These are phyloP conservation scores for Yarrowia hollandica DNA, from an alignment of 805 yeast species.

Conservation along the genomic window DNA sequence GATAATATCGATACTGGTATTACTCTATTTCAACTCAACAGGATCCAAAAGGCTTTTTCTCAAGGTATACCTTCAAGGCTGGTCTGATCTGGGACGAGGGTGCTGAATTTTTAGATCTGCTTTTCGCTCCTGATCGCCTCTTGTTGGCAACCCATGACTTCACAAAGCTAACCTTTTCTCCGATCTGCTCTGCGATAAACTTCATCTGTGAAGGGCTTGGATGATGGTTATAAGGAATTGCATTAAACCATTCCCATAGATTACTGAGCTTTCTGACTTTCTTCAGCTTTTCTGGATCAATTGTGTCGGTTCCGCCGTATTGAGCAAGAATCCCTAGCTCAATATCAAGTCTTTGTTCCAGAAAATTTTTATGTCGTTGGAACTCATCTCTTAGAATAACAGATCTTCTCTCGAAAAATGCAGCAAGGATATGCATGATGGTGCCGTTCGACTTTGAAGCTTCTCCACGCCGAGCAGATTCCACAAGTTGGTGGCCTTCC, in stretches of 20 bases:
- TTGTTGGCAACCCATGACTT: not conserved
- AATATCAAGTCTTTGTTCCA: not conserved
- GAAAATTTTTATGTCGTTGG: not conserved
- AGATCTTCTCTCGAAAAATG: not conserved
- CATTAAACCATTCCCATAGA: slow-evolving; percentile 8
- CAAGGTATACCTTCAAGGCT: not conserved
- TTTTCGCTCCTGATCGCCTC: not conserved
- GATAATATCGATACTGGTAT: too few relatives aligned
- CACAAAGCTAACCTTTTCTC: not conserved
- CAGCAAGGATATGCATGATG: not conserved
- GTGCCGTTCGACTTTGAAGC: not conserved
- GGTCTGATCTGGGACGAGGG: not conserved
- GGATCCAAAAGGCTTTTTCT: not conserved
- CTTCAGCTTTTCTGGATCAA: not conserved
- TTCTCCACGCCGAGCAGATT: not conserved
- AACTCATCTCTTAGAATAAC: not conserved
- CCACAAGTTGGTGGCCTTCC: not conserved
- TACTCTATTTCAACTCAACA: not conserved
- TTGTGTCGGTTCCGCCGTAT: not conserved
- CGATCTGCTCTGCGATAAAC: not conserved
- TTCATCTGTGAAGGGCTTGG: not conserved
- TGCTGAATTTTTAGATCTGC: not conserved
- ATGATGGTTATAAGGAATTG: not conserved
- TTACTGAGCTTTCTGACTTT: not conserved
- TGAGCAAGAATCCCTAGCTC: not conserved